Evolutionary conservation across 2,329 filamentous ascomycete genomes (phyloP), one percentile per base, ranked within the genome.

Genomic region (Emergomyces africanus): DNA sequence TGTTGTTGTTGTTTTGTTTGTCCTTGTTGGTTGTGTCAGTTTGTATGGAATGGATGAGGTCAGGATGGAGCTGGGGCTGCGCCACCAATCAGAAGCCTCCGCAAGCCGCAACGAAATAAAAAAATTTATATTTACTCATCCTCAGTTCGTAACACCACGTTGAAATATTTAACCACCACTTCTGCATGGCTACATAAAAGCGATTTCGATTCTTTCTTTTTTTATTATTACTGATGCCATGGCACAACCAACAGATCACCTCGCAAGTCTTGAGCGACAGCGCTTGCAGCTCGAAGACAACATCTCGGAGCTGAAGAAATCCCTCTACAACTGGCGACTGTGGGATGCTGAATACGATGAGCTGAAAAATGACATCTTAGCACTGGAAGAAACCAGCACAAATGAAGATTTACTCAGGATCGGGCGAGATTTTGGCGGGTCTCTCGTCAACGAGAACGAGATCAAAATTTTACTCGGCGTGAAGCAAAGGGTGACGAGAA

Each of bases 341-440:
- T 95, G 89, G 83, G 91, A 95, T 70, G 84, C 88, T 54, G 92
- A 97, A 71, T 97, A 97, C 72, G 89, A 96, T 69, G 83, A 86
- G 28, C 79, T 97, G 62, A 90, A 88, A 70, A 89, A 95, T 70
- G 89, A 95, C 67, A 81, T 97, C 35, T 74, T 83, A 57, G 77
- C 76, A 3, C 70, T 86, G 30, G 71, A 78, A 41, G 70, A 77
- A 48, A 74, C 77, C 56, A 72, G 81, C 59, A 73, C 75, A 35
- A 74, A 76, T 5, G 73, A 81, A 20, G 80, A 84, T 33, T 79
- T 90, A 33, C 75, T 80, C 8, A 74, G 74, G 35, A 65, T 67
- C 14, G 72, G 71, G 12, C 66, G 65, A 63, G 64, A 83, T 69
- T 63, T 78, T 75, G 70, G 78, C 71, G 72, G 73, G 2, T 66